Conservation (phyloP, 352 stramenopile species). For the Vaucheria bursata region DNA sequence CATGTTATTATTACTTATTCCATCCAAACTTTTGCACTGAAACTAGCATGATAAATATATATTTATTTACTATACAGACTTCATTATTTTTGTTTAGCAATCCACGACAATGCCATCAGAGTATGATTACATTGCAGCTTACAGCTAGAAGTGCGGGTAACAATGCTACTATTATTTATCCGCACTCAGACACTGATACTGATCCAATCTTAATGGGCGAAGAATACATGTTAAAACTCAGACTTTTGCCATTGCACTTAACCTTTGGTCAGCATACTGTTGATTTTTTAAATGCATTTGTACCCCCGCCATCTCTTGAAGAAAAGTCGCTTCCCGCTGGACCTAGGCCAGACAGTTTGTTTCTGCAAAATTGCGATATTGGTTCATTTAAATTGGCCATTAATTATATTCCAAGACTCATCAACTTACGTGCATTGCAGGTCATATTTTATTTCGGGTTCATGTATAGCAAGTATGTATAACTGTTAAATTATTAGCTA, state of each 20-base stretch:
- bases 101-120: conserved; percentile 38
- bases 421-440: conserved; percentile 40
- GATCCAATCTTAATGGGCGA: conserved; percentile 27
- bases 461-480: too few relatives aligned
- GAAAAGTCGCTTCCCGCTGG: not conserved
- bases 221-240: conserved; percentile 42
- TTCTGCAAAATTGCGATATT: conserved; percentile 43
- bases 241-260: conserved; percentile 37
- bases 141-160: conserved; percentile 24
- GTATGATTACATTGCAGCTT: conserved; percentile 41
- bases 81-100: too few relatives aligned
- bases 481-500: too few relatives aligned
- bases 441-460: not conserved
- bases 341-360: conserved; percentile 13
- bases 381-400: conserved; percentile 38
- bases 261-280: conserved; percentile 45
- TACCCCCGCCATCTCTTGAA: not conserved
- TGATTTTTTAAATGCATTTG: conserved; percentile 36
- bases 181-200: not conserved
- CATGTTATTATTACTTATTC: too few relatives aligned
- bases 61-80: too few relatives aligned
- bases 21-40: too few relatives aligned
- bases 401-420: conserved; percentile 38
- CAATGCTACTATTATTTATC: not conserved
- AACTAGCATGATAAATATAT: too few relatives aligned